Evolutionary conservation across 73 alveolate genomes (phyloP), one percentile per base, ranked within the genome.

Genomic region (Paramecium biaurelia): DNA sequence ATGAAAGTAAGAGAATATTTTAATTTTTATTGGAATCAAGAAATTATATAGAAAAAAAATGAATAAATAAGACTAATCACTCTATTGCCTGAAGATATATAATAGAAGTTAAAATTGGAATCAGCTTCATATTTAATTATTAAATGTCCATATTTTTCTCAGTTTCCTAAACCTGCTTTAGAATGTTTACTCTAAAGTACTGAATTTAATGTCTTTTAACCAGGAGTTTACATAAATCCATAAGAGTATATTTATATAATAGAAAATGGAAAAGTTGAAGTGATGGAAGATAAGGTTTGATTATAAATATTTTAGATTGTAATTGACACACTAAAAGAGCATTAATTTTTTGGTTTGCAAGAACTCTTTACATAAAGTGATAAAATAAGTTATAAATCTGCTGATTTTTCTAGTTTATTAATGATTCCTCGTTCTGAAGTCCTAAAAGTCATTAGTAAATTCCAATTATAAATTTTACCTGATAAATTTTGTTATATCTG

Each of bases 1-100:
- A 37, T 74, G 57, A 72, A 38, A 23, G 87, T 89, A 35, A 76
- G 94, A 21, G 94, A 89, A 49, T 89, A 89, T 45, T 89, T 68
- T 37, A 82, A 70, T 58, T 89, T 58, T 72, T 70, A 89, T 34
- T 89, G 89, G 92, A 67, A 63, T 26, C 21, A 89, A 89, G 85
- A 82, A 45, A 89, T 58, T 18, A 59, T 70, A 6, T 30, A 70
- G n/a, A 43, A 89, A 21, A 58, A 59, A 11, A 43, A 67, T 24
- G 76, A 70, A 45, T 30, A 89, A 32, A 41, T 35, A 70, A 53
- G 74, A 63, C 70, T 89, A 5, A 38, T 89, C 21, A 30, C 49
- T 1, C 14, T 57, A 11, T 57, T 89, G 6, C 84, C 94, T 18
- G 94, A 89, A n/a, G 94, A 89, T 20, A 23, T 89, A 32, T 37